A percentile compares a stretch with the other conserved stretches of the same genome.
These are phyloP conservation scores for Microstegium vimineum DNA, from an alignment of 176 grass and related monocot species.

Conservation along the genomic window DNA sequence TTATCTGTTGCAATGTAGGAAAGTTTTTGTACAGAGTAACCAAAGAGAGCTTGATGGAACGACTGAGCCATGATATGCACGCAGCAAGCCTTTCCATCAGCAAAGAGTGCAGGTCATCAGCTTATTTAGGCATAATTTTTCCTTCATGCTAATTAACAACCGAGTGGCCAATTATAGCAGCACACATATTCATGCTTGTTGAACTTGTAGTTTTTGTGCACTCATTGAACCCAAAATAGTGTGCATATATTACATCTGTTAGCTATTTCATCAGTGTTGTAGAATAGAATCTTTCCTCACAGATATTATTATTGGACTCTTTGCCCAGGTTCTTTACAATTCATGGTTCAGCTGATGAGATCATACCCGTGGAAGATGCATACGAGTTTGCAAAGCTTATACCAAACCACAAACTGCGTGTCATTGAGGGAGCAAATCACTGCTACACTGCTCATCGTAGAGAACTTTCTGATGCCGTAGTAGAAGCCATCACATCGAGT, in stretches of 20 bases:
- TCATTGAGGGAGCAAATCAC: constrained; percentile 86
- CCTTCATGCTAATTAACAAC: neutral
- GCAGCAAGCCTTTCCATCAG: constrained; percentile 62
- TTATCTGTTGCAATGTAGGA: constrained; percentile 30
- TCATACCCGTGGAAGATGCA: constrained; percentile 77
- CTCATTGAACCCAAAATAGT: neutral
- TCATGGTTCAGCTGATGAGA: constrained; percentile 77
- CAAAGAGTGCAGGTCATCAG: constrained; percentile 67
- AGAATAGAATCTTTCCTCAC: neutral
- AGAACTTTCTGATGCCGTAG: constrained; percentile 48
- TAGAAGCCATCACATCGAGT: constrained; percentile 44
- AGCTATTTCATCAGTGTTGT: neutral
- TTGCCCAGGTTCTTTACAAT: constrained; percentile 64
- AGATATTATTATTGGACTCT: neutral
- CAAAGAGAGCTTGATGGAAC: constrained; percentile 76
- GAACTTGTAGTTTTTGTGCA: neutral
- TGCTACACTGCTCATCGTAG: constrained; percentile 66
- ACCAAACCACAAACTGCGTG: constrained; percentile 62
- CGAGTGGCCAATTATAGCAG: neutral
- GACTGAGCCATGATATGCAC: constrained; percentile 68
- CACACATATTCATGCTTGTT: constrained; percentile 1
- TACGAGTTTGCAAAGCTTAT: constrained; percentile 76
- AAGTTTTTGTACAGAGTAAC: constrained; percentile 55
- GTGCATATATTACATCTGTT: neutral
- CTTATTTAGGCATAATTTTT: neutral